Evolutionary conservation across 2,329 filamentous ascomycete species (phyloP).

Genomic region (Hymenotorrendiella dingleyae): DNA sequence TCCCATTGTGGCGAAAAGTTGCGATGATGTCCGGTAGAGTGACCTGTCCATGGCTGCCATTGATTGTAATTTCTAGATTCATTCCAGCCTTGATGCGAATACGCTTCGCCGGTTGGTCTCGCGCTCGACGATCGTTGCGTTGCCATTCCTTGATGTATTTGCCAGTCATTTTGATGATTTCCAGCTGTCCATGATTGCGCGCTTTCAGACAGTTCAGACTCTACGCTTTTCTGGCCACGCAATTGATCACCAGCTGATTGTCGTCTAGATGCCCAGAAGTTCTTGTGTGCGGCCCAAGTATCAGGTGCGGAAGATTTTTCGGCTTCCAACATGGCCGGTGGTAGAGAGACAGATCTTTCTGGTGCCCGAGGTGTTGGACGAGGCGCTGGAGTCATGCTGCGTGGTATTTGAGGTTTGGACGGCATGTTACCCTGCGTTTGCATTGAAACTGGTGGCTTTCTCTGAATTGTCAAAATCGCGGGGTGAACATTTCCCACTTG

Average conservation of each 20-base stretch:
- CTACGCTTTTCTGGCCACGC: slow-evolving; percentile 9
- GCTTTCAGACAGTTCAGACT: slow-evolving; percentile 2
- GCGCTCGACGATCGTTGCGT: slow-evolving; percentile 1
- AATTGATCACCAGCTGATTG: slow-evolving; percentile 13
- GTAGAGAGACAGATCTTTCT: neutral
- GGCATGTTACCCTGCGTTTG: slow-evolving; percentile 10
- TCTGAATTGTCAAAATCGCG: too few relatives aligned
- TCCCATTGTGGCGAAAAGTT: slow-evolving; percentile 4
- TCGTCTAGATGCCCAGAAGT: slow-evolving; percentile 11
- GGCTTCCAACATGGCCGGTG: neutral
- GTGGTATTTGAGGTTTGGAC: neutral
- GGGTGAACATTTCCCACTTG: too few relatives aligned
- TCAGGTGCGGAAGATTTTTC: neutral
- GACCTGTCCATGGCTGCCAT: slow-evolving; percentile 2
- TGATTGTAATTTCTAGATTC: neutral
- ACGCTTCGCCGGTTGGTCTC: neutral
- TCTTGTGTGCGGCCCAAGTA: slow-evolving; percentile 12
- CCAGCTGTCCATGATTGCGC: too few relatives aligned
- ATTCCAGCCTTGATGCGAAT: slow-evolving; percentile 1
- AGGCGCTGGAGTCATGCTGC: neutral
- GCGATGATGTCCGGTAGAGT: slow-evolving; percentile 9
- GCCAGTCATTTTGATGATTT: neutral
- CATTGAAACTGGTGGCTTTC: slow-evolving; percentile 16
- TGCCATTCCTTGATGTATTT: neutral
- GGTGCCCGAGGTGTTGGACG: neutral